Evolutionary conservation across 192 early-diverging fungal species (phyloP).

Genomic region (Backusella macrospora): DNA sequence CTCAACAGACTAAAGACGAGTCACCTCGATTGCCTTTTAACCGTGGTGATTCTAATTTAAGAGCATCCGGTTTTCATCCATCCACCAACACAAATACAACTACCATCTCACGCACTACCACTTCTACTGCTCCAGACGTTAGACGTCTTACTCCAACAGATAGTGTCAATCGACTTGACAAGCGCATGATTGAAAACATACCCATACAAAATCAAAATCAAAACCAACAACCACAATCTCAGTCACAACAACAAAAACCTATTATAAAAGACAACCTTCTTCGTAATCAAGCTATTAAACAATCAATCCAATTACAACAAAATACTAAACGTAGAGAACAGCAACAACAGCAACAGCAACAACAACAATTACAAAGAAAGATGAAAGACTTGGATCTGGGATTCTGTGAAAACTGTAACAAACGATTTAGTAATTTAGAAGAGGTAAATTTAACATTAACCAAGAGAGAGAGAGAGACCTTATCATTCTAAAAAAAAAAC

Average conservation of each 20-base stretch:
- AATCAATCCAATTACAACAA: slow-evolving; percentile 1
- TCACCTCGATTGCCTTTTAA: background rate
- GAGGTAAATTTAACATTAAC: slow-evolving; percentile 4
- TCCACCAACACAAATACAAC: background rate
- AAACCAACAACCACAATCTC: background rate
- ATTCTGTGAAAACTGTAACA: slow-evolving; percentile 24
- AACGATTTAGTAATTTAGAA: slow-evolving; percentile 11
- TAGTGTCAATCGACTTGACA: slow-evolving; percentile 11
- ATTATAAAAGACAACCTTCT: too few relatives aligned
- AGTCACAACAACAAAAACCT: background rate
- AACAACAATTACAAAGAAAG: background rate
- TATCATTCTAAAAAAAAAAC: background rate
- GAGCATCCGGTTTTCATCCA: slow-evolving; percentile 19
- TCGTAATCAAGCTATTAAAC: slow-evolving; percentile 8
- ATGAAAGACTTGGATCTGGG: slow-evolving; percentile 9
- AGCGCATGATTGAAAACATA: slow-evolving; percentile 21
- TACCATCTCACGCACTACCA: background rate
- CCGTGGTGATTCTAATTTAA: background rate
- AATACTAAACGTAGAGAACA: background rate
- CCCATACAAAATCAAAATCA: background rate
- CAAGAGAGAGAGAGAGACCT: background rate
- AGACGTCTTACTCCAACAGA: slow-evolving; percentile 8
- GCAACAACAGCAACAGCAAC: background rate
- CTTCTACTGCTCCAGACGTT: background rate
- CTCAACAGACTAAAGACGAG: background rate